Percentiles rank a stretch among this genome's conserved stretches.
phyloP scores from a whole-genome alignment of 352 stramenopile genomes.

The Thalassiosira exigua region DNA sequence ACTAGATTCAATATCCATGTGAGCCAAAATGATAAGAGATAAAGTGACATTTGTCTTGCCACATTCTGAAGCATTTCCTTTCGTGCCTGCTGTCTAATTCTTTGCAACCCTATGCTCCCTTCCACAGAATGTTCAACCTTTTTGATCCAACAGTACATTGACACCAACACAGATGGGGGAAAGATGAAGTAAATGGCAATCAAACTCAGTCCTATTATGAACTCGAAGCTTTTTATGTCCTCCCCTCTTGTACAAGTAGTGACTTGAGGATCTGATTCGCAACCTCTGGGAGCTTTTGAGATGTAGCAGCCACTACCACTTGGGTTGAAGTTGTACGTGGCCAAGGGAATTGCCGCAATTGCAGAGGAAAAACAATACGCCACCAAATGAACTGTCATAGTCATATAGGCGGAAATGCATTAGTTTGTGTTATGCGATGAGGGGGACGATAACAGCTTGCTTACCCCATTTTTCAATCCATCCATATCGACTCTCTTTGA shows the following conservation, averaged over 20 bases:
- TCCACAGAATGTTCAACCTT: neutral
- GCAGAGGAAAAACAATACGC: too few relatives aligned
- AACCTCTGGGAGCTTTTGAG: neutral
- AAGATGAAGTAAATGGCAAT: constrained; percentile 27
- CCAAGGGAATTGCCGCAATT: neutral
- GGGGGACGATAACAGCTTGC: too few relatives aligned
- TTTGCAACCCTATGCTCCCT: constrained; percentile 14
- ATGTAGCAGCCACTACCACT: neutral
- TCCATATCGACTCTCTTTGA: neutral
- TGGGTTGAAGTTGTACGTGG: neutral
- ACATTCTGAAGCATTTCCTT: constrained; percentile 23
- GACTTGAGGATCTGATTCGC: neutral
- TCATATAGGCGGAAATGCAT: too few relatives aligned
- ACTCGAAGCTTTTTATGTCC: neutral
- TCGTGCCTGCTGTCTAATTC: constrained; percentile 12
- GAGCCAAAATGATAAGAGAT: constrained; percentile 38
- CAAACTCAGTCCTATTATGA: neutral
- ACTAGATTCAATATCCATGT: constrained; percentile 8
- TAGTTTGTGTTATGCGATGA: neutral
- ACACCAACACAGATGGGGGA: constrained; percentile 10
- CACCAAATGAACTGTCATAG: too few relatives aligned
- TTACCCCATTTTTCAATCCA: neutral
- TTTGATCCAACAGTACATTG: neutral
- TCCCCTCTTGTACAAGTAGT: neutral
- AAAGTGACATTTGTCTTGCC: constrained; percentile 24